Evolutionary conservation across 495 filamentous ascomycete species (phyloP), one percentile per base, ranked within the genome.

Genomic region (Lophiostoma macrostomum): DNA sequence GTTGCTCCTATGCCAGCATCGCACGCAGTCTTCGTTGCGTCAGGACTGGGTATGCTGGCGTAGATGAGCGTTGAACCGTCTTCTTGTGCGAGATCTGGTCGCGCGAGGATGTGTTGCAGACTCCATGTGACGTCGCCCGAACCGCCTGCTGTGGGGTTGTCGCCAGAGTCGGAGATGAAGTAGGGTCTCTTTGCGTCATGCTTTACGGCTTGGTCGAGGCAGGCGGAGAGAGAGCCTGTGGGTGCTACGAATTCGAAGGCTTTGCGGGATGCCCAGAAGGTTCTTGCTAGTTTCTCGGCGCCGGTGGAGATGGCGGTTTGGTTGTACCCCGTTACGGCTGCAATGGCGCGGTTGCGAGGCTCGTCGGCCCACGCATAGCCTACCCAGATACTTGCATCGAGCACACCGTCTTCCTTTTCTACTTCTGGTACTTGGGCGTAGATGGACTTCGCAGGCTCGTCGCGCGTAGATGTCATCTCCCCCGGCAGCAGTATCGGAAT

Each of bases 341-440:
- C 70, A 4, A 62, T 74, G 0, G 76, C 79, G 11, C 75, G 71
- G 39, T 80, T 80, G 22, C 79, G 73, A 18, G 74, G 75, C 53
- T 80, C 78, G 52, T 82, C 79, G 4, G 79, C 79, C 78, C 78
- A 82, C 3, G 77, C 73, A 60, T 82, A 82, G 1, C 79, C 79
- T 10, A 82, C 76, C 79, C 78, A 82, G 12, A 82, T 74, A 0
- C 75, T 75, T 1, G 76, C 79, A 63, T 82, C 79, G 13, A 80
- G 60, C 1, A 80, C 64, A 2, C 69, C 73, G 0, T 67, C 54
- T 7, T 47, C 44, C 1, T 65, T 62, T 53, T 76, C 76, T 5
- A 79, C 70, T 7, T 56, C 60, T 5, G 76, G 71, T 4, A 82
- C 66, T 0, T 74, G 70, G 10, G 63, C 71, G 46, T 82, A 82